Base-by-base conservation (phyloP, 352 stramenopile genomes). In the Elongisporangium undulatum region DNA sequence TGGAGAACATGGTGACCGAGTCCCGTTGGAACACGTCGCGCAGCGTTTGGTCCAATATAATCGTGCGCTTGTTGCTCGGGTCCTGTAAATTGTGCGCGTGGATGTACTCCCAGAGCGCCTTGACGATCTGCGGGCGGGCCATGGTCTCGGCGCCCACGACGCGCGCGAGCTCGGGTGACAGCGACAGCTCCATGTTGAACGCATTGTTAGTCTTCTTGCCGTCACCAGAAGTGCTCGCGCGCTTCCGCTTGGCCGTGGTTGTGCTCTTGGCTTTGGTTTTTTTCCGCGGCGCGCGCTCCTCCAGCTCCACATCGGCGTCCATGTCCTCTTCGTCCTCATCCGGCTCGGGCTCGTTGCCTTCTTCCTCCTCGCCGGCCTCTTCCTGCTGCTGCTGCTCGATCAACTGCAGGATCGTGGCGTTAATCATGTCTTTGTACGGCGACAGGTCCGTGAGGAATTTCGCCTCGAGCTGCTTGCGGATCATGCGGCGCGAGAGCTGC, bases 41-140 rank as follows among this genome's bases (percentile, higher is more conserved):
- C 56, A 98, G 66, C 38, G 67, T 87, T 26, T 93, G 87, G 64
- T 98, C 94, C 53, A 97, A 71, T 9, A 97, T 60, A 60, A 99
- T 98, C 55, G 87, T 77, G 17, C 94, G 86, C 69, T 96, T 97
- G 67, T 99, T 96, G 26, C 85, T 84, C 6, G 96, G 96, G 73
- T 99, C 95, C 72, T 99, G 96, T 38, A 99, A 79, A 22, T 96
- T 68, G 62, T 99, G 80, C 56, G 97, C 89, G 52, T 86, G 87
- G 56, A 99, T 98, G 69, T 99, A 99, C 53, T 96, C 88, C 96
- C 96, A 99, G 2, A 99, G 58, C n/a, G 75, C 72, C 66, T 98
- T 99, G 34, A 98, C 92, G 39, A 98, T 87, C 60, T 98, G 90
- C 8, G 93, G 92, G 2, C 95, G 77, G 2, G 92, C 87, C 85